These are phyloP conservation scores for Hyaloscypha hepaticicola DNA, from an alignment of 495 filamentous ascomycete species.

Conservation along the genomic window DNA sequence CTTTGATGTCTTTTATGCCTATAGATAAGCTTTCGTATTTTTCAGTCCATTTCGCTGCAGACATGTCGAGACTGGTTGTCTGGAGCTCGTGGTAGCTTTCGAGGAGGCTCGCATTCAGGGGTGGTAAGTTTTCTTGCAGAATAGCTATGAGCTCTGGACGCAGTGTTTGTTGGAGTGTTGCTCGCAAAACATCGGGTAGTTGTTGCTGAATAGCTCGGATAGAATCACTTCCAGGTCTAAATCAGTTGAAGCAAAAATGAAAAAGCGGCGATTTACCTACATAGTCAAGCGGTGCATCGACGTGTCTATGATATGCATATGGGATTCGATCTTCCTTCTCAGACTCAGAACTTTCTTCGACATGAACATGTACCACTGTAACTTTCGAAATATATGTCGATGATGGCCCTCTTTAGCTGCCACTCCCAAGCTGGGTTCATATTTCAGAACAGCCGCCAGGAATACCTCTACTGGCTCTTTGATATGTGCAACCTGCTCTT, in stretches of 20 bases:
- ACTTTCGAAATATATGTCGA: constrained; percentile 7
- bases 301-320: constrained; percentile 16
- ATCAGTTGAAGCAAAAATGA: neutral
- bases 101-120: neutral
- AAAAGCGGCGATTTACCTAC: neutral
- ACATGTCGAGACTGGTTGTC: neutral
- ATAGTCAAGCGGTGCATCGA: constrained; percentile 12
- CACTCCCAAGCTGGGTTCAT: constrained; percentile 10
- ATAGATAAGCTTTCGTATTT: no score
- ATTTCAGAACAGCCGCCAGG: constrained; percentile 4
- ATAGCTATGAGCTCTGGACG: neutral
- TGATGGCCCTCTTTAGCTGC: neutral
- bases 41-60: neutral
- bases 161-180: neutral
- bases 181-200: neutral
- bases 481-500: constrained; percentile 10
- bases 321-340: constrained; percentile 7
- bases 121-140: neutral
- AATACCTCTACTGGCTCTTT: constrained; percentile 8
- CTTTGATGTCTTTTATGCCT: no score
- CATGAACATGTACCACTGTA: constrained; percentile 16
- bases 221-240: neutral
- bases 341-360: constrained; percentile 13
- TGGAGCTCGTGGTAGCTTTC: no score
- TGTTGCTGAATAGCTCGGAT: neutral